These are phyloP conservation scores for Eragrostis curvula DNA, from an alignment of 176 grass and related monocot genomes.

Conservation along the genomic window DNA sequence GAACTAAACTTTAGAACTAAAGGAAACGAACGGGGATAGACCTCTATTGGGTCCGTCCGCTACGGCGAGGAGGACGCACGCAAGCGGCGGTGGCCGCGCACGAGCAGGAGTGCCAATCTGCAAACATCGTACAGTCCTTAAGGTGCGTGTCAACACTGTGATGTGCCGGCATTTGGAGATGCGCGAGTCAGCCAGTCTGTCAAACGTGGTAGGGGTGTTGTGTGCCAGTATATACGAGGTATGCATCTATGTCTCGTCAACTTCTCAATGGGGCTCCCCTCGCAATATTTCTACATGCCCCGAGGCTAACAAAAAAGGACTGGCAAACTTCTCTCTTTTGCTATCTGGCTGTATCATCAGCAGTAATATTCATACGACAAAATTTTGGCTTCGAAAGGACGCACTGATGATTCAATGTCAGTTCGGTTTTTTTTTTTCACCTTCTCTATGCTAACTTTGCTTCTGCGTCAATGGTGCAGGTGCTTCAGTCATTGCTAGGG, in stretches of 20 bases:
- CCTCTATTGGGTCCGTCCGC: no score
- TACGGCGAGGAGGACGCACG: no score
- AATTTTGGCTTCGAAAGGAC: constrained; percentile 9
- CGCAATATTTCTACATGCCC: background rate
- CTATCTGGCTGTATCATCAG: background rate
- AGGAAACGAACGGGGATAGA: no score
- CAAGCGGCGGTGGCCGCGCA: no score
- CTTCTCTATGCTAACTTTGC: background rate
- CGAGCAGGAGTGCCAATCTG: no score
- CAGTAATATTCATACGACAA: background rate
- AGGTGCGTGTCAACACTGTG: no score
- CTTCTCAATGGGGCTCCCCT: background rate
- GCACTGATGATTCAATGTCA: background rate
- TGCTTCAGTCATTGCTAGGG: background rate
- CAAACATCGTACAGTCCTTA: no score
- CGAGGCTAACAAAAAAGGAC: background rate
- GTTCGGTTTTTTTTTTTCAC: constrained; percentile 3
- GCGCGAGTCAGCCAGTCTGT: constrained; percentile 31
- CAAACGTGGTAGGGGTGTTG: background rate
- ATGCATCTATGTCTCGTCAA: constrained; percentile 22
- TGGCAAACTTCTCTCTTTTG: background rate
- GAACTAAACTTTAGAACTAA: no score
- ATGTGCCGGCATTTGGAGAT: constrained; percentile 6
- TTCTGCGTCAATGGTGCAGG: background rate
- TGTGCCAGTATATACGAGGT: constrained; percentile 41